These are phyloP conservation scores for Helicocarpus griseus DNA, from an alignment of 2,329 filamentous ascomycete species.

Conservation along the genomic window DNA sequence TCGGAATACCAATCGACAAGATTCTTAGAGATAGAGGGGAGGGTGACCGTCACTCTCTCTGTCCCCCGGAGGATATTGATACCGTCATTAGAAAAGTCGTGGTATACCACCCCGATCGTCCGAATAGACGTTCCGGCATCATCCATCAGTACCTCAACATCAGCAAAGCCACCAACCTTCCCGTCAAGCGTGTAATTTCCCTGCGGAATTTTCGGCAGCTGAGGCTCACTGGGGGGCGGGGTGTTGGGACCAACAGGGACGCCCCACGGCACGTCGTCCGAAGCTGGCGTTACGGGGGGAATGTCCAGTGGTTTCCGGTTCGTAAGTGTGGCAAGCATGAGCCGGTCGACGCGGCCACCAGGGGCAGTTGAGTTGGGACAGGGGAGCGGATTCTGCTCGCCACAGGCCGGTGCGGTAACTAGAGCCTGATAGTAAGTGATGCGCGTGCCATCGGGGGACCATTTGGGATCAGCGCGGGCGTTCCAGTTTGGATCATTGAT, in stretches of 20 bases:
- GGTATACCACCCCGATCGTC: constrained; percentile 27
- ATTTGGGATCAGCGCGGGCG: constrained; percentile 36
- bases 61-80: constrained; percentile 23
- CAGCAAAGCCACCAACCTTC: constrained; percentile 8
- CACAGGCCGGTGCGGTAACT: constrained; percentile 32
- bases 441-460: constrained; percentile 32
- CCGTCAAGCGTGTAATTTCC: constrained; percentile 16
- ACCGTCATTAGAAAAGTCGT: constrained; percentile 30
- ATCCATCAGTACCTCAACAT: constrained; percentile 13
- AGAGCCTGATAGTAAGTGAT: constrained; percentile 37
- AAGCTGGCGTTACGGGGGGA: constrained; percentile 16
- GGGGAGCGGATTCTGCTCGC: constrained; percentile 33
- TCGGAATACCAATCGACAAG: constrained; percentile 32
- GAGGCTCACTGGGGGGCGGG: neutral
- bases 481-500: constrained; percentile 43
- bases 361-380: constrained; percentile 33
- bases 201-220: neutral
- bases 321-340: constrained; percentile 35
- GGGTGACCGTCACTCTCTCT: constrained; percentile 25
- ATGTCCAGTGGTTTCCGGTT: constrained; percentile 20
- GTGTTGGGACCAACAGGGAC: neutral
- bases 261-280: constrained; percentile 4
- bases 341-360: constrained; percentile 29
- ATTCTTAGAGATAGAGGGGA: constrained; percentile 17
- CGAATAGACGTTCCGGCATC: constrained; percentile 8